These are phyloP conservation scores for Amphicarpaea edgeworthii DNA, from an alignment of 306 rosid genomes.

Conservation along the genomic window DNA sequence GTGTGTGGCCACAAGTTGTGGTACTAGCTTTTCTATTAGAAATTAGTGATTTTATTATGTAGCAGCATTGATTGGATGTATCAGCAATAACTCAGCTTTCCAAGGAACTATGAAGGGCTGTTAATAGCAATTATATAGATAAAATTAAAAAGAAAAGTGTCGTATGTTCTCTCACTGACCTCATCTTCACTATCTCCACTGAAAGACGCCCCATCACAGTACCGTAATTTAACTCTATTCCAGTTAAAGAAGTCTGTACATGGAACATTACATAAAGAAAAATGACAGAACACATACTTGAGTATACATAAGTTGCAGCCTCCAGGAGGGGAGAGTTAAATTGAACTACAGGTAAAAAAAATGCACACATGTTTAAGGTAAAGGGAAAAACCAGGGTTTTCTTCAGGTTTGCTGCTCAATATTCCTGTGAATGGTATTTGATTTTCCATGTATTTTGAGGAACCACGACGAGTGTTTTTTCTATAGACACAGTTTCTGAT, in stretches of 20 bases:
- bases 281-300: not conserved
- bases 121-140: conserved; percentile 8
- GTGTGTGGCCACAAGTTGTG: not conserved
- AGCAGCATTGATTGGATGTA: conserved; percentile 21
- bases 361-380: conserved; percentile 20
- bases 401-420: conserved; percentile 76
- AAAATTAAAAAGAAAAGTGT: not conserved
- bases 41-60: conserved; percentile 17
- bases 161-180: conserved; percentile 53
- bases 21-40: not conserved
- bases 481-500: conserved; percentile 73
- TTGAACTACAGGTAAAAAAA: not conserved
- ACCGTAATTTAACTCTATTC: conserved; percentile 87
- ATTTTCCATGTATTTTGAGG: conserved; percentile 81
- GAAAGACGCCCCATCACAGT: conserved; percentile 95
- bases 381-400: conserved; percentile 70
- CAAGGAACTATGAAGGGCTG: conserved; percentile 1
- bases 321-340: conserved; percentile 24
- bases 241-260: conserved; percentile 86
- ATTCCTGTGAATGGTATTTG: conserved; percentile 80
- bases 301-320: conserved; percentile 31
- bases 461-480: conserved; percentile 84
- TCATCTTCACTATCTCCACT: conserved; percentile 73
- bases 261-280: conserved; percentile 30
- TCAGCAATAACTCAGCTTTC: conserved; percentile 8